Percentiles rank a stretch among this genome's conserved stretches.
Conservation (phyloP, 2,329 filamentous ascomycete genomes). For the Arthrobotrys pseudoclavata region DNA sequence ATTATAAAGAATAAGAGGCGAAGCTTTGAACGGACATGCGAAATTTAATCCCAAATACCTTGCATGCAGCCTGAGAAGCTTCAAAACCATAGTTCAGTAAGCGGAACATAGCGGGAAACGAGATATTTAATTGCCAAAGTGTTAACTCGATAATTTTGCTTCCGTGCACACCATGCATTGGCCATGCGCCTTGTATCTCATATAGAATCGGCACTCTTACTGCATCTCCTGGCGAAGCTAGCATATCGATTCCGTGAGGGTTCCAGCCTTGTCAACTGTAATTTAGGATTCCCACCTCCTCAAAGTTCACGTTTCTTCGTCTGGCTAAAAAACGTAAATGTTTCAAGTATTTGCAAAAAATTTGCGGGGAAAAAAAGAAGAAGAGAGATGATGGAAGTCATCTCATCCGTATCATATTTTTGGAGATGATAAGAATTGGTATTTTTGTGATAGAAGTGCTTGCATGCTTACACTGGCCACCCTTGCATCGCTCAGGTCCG, state of each 20-base stretch:
- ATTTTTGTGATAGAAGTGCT: conserved; percentile 41
- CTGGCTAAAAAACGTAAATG: neutral
- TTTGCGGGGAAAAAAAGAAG: conserved; percentile 30
- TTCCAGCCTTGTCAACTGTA: conserved; percentile 37
- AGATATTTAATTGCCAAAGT: conserved; percentile 52
- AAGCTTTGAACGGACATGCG: conserved; percentile 14
- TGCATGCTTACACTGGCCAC: conserved; percentile 31
- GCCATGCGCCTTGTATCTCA: conserved; percentile 12
- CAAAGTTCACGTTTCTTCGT: neutral
- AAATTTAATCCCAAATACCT: conserved; percentile 35
- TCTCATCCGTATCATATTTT: conserved; percentile 42
- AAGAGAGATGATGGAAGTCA: conserved; percentile 17
- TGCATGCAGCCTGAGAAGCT: conserved; percentile 28
- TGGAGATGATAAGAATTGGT: conserved; percentile 18
- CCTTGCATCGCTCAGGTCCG: conserved; percentile 49
- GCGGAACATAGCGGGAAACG: conserved; percentile 57
- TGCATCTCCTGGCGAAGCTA: conserved; percentile 17
- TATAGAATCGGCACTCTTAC: conserved; percentile 45
- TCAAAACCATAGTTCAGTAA: conserved; percentile 49
- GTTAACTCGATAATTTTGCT: conserved; percentile 16
- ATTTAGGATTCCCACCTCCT: conserved; percentile 42
- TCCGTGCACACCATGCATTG: conserved; percentile 28
- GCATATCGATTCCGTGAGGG: conserved; percentile 46
- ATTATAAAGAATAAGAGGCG: conserved; percentile 21
- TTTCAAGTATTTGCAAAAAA: conserved; percentile 41